Conservation (phyloP, 2,329 filamentous ascomycete genomes). For the Sclerotinia nivalis region DNA sequence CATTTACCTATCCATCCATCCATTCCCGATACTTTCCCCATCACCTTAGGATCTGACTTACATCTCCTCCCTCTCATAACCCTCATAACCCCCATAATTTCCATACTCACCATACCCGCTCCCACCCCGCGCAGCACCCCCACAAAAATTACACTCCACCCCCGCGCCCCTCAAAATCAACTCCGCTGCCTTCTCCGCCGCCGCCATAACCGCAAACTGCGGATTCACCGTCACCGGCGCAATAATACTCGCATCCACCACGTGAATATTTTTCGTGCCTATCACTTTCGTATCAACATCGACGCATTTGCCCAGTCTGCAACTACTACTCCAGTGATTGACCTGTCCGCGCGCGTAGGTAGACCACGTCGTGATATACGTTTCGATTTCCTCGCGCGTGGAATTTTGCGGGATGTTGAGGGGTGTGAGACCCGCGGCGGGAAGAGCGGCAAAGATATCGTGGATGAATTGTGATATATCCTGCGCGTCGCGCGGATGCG, state of each 20-base stretch:
- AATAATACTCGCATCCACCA: slow-evolving; percentile 53
- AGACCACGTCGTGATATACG: slow-evolving; percentile 52
- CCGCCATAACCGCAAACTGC: slow-evolving; percentile 56
- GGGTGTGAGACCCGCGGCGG: slow-evolving; percentile 47
- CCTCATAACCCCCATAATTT: not conserved
- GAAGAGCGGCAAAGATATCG: slow-evolving; percentile 51
- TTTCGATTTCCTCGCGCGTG: slow-evolving; percentile 50
- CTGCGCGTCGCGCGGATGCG: slow-evolving; percentile 49
- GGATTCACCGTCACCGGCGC: slow-evolving; percentile 55
- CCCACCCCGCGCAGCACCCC: not conserved
- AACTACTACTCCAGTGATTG: slow-evolving; percentile 56
- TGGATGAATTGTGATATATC: slow-evolving; percentile 53
- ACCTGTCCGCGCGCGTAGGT: slow-evolving; percentile 52
- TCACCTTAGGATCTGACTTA: no score
- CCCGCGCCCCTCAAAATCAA: slow-evolving; percentile 43
- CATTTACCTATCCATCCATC: not conserved
- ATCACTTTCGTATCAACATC: slow-evolving; percentile 50
- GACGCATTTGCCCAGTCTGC: slow-evolving; percentile 52
- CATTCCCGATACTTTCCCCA: not conserved
- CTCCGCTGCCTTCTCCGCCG: slow-evolving; percentile 53
- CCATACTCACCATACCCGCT: not conserved
- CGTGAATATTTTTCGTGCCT: slow-evolving; percentile 52
- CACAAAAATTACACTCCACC: not conserved
- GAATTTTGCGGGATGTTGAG: slow-evolving; percentile 51
- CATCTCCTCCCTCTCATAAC: not conserved